Base-by-base conservation (phyloP, 2,329 filamentous ascomycete species). In the Canariomyces notabilis region DNA sequence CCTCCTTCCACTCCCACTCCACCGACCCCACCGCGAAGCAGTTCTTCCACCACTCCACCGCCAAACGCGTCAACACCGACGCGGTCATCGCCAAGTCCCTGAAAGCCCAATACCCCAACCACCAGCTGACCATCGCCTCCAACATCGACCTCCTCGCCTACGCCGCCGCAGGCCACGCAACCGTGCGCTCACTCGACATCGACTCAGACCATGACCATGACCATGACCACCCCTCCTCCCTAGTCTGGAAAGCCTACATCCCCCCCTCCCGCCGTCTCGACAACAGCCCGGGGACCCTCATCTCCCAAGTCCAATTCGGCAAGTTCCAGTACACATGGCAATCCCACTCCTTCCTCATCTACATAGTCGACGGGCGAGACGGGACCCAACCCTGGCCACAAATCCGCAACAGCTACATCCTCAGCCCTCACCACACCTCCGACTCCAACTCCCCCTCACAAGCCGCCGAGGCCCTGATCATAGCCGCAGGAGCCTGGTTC, bases 401-500 rank as follows among this genome's bases (percentile, higher is more conserved):
- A 1, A 23, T 60, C 4, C 53, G 50, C 14, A 69, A 69, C 54
- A 66, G 61, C 48, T 74, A 70, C 51, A 51, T 74, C 18, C 60
- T 74, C 1, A 56, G n/a, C n/a, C n/a, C n/a, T n/a, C n/a, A n/a
- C n/a, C n/a, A n/a, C n/a, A n/a, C n/a, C n/a, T n/a, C n/a, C n/a
- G n/a, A n/a, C n/a, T n/a, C n/a, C 64, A 1, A 42, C 62, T 1
- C 57, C 65, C 31, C 58, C 57, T 22, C 38, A 45, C 36, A 57
- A 60, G 23, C n/a, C n/a, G 63, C 65, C 2, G 73, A 83, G 48
- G 67, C 69, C 3, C 66, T 86, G 33, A 63, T 85, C 22, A 65
- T 75, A 6, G 73, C 74, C 3, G 79, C 73, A 0, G 75, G 77
- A 0, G 60, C 64, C 16, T 85, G 78, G 76, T 66, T 64, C 18